phyloP scores from a whole-genome alignment of 192 early-diverging fungal species.

The Coemansia sp. region DNA sequence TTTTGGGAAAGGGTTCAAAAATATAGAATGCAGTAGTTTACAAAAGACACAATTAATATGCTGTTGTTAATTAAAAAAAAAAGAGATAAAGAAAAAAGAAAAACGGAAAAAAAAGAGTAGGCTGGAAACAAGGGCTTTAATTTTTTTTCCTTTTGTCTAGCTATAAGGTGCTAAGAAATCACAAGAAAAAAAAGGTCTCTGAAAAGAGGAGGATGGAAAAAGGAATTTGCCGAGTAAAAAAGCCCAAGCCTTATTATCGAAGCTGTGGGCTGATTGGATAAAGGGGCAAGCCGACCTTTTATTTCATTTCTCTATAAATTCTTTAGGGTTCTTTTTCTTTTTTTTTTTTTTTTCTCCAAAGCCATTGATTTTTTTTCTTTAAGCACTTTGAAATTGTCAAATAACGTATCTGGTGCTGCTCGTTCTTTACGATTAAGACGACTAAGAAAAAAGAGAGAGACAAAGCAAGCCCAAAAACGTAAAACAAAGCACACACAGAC shows the following conservation, averaged over 20 bases:
- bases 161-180: too few species aligned
- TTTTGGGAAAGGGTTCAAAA: slow-evolving; percentile 38
- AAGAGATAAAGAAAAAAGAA: slow-evolving; percentile 6
- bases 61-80: not conserved
- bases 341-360: not conserved
- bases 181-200: not conserved
- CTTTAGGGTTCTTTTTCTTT: not conserved
- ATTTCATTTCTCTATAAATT: not conserved
- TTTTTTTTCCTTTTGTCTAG: too few species aligned
- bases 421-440: not conserved
- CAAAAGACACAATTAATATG: slow-evolving; percentile 2
- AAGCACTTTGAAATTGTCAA: too few species aligned
- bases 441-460: slow-evolving; percentile 9
- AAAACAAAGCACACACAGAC: slow-evolving; percentile 5
- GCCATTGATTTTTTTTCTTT: not conserved
- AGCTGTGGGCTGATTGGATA: not conserved
- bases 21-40: slow-evolving; percentile 2
- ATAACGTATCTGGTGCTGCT: too few species aligned
- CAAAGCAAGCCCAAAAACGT: slow-evolving; percentile 6
- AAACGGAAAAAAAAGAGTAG: not conserved
- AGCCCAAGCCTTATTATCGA: not conserved
- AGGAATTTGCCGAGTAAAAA: not conserved
- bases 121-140: too few species aligned
- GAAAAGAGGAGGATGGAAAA: not conserved
- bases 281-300: not conserved